These are phyloP conservation scores for Mucor lusitanicus DNA, from an alignment of 371 early-diverging fungal species.

Conservation along the genomic window DNA sequence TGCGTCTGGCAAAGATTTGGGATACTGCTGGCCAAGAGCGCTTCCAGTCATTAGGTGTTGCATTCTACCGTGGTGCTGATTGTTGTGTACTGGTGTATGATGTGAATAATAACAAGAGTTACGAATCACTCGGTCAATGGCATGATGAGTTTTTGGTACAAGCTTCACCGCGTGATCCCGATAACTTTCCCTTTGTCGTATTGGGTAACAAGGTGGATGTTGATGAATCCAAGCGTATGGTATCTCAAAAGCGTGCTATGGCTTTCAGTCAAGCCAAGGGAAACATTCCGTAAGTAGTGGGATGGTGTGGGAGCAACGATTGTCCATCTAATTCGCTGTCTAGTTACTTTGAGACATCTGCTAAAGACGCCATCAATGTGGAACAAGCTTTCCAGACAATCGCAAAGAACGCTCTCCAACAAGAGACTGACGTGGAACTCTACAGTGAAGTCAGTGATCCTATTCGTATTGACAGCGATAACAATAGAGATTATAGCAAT, in stretches of 20 bases:
- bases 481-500: slow-evolving; percentile 23
- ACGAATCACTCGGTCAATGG: slow-evolving; percentile 94
- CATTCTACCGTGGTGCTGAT: slow-evolving; percentile 98
- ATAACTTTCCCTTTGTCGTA: slow-evolving; percentile 96
- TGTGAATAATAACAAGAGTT: slow-evolving; percentile 91
- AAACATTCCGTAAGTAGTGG: slow-evolving; percentile 69
- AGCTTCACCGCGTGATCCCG: slow-evolving; percentile 88
- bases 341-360: slow-evolving; percentile 77
- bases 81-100: slow-evolving; percentile 98
- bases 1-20: slow-evolving; percentile 66
- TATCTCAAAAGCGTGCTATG: slow-evolving; percentile 92
- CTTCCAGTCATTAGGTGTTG: slow-evolving; percentile 97
- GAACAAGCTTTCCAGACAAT: slow-evolving; percentile 95
- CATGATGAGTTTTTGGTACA: slow-evolving; percentile 96
- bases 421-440: slow-evolving; percentile 82
- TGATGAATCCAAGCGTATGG: slow-evolving; percentile 90
- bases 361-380: slow-evolving; percentile 96
- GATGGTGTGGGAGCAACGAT: too few species aligned
- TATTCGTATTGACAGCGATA: slow-evolving; percentile 36
- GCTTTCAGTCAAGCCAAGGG: slow-evolving; percentile 96
- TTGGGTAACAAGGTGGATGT: slow-evolving; percentile 98
- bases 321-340: too few species aligned
- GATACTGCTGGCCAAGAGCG: slow-evolving; percentile 97
- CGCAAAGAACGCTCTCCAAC: slow-evolving; percentile 89
- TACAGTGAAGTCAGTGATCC: slow-evolving; percentile 38